A percentile compares a stretch with the other conserved stretches of the same genome.
Evolutionary conservation across 352 stramenopile genomes (phyloP).

Genomic region (Phytopythium helicoides): DNA sequence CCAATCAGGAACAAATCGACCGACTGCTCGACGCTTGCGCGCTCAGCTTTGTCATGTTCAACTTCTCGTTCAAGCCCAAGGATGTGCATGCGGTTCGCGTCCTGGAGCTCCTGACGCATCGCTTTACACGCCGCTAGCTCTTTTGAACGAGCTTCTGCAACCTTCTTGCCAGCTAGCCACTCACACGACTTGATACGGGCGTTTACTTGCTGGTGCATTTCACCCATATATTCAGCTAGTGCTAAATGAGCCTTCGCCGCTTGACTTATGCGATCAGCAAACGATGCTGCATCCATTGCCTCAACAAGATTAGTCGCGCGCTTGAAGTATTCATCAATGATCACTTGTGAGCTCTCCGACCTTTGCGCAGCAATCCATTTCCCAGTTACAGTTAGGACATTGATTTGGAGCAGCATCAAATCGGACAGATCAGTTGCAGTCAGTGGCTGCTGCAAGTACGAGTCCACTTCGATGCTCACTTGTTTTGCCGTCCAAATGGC

Average conservation of each 20-base stretch:
- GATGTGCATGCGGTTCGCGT: slow-evolving; percentile 71
- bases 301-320: slow-evolving; percentile 73
- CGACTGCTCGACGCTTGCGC: slow-evolving; percentile 79
- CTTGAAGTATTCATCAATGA: slow-evolving; percentile 92
- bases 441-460: slow-evolving; percentile 20
- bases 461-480: slow-evolving; percentile 39
- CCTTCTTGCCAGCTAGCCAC: slow-evolving; percentile 84
- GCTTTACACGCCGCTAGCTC: slow-evolving; percentile 62
- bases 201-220: slow-evolving; percentile 89
- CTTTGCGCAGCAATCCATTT: slow-evolving; percentile 93
- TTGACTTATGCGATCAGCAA: slow-evolving; percentile 41
- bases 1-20: slow-evolving; percentile 87
- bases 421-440: slow-evolving; percentile 8
- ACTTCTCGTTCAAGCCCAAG: slow-evolving; percentile 84
- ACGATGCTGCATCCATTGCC: slow-evolving; percentile 25
- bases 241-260: slow-evolving; percentile 82
- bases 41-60: slow-evolving; percentile 85
- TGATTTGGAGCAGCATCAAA: slow-evolving; percentile 57
- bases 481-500: slow-evolving; percentile 73
- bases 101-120: slow-evolving; percentile 53
- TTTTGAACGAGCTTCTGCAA: slow-evolving; percentile 60
- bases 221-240: slow-evolving; percentile 90
- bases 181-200: slow-evolving; percentile 83
- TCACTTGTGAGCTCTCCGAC: slow-evolving; percentile 88
- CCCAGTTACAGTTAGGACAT: slow-evolving; percentile 76